Conservation (phyloP, 139 green algal species). For the Penium margaritaceum region DNA sequence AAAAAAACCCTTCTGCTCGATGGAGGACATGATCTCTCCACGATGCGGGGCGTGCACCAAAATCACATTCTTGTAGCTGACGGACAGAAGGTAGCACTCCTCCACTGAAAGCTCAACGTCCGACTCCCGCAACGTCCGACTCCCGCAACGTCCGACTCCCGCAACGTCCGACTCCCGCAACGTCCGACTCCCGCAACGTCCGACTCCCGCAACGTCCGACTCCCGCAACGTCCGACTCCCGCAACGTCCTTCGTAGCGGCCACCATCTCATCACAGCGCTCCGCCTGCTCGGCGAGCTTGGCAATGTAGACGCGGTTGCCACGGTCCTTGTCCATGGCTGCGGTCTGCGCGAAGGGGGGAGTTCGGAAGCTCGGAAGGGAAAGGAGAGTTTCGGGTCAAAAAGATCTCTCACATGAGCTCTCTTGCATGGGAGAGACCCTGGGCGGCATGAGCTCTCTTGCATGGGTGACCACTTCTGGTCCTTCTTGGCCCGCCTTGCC, state of each 20-base stretch:
- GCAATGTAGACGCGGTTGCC: constrained; percentile 64
- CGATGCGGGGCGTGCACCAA: constrained; percentile 51
- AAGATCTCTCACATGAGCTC: too few relatives aligned
- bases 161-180: constrained; percentile 39
- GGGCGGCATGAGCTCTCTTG: too few relatives aligned
- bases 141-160: constrained; percentile 42
- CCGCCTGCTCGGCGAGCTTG: constrained; percentile 95
- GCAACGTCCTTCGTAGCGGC: constrained; percentile 50
- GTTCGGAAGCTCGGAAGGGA: too few relatives aligned
- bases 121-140: too few relatives aligned
- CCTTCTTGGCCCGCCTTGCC: too few relatives aligned
- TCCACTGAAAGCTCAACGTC: constrained; percentile 48
- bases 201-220: constrained; percentile 43
- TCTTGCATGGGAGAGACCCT: too few relatives aligned
- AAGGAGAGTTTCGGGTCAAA: too few relatives aligned
- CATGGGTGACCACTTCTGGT: too few relatives aligned
- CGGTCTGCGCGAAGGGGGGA: too few relatives aligned
- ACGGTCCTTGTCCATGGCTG: constrained; percentile 16
- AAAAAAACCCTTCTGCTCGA: constrained; percentile 58
- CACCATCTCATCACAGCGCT: constrained; percentile 80
- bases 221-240: constrained; percentile 32
- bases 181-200: too few relatives aligned
- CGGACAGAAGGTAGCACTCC: constrained; percentile 55
- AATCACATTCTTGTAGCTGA: constrained; percentile 68
- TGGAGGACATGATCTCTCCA: constrained; percentile 57